Base-by-base conservation (phyloP, 306 rosid species). In the Cucurbita maxima region DNA sequence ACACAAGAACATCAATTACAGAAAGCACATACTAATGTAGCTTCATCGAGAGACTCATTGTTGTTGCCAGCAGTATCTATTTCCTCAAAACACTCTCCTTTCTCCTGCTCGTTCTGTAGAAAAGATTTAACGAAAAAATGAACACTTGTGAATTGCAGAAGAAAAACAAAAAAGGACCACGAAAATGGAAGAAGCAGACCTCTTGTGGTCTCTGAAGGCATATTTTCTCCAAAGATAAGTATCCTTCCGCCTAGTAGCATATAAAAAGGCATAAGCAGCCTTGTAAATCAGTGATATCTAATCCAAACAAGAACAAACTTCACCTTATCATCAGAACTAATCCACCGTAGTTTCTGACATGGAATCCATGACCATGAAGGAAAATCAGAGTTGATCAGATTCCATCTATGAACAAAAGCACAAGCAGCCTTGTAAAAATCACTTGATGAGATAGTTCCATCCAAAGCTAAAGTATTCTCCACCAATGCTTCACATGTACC, bases 351-450 rank as follows among this genome's bases (percentile, higher is more conserved):
- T 61, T 77, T 87, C 13, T 80, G 62, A 79, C 81, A 76, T 7
- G 83, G 78, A 59, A 74, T 74, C 98, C 96, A 92, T 6, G 69
- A 61, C 96, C 96, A 92, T 19, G 89, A 87, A 77, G 96, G 93
- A 47, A 64, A 61, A 40, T 75, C 71, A 45, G 84, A 64, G 72
- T 82, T 83, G 75, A 80, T 79, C 55, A 48, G 75, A 79, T 81
- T 80, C 98, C 96, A 88, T 59, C 82, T 86, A 19, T 78, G 78
- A 22, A 90, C 54, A 62, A 88, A 90, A 61, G 81, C 80, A 54
- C 8, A 75, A 70, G 96, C 93, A 36, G 96, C 84, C 47, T 48
- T 66, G 47, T 53, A 34, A 84, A 90, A 92, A 10, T 88, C 88
- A 77, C 61, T 76, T 55, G 77, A 52, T 41, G 91, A 81, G 68